Evolutionary conservation across 257 asterid species (phyloP), one percentile per base, ranked within the genome.

Genomic region (Fraxinus cuspidata): DNA sequence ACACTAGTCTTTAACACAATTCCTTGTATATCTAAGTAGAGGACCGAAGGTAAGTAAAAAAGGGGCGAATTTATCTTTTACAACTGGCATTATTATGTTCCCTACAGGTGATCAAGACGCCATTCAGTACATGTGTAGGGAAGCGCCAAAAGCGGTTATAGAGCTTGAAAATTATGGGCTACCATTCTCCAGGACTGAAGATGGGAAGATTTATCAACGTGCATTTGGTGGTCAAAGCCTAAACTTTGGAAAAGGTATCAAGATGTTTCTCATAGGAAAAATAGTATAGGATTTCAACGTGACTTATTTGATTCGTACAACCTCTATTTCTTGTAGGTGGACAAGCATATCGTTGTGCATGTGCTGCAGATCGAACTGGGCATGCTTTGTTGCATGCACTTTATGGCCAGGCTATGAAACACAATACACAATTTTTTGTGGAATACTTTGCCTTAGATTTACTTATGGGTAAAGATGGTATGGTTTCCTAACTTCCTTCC

Each of bases 281-380:
- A 38, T 60, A 49, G 15, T 28, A 8, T 6, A 25, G 12, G 44
- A 27, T 27, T 31, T 65, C 25, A 53, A 16, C 60, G 11, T 2
- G 27, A 37, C 71, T 29, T 34, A 42, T 47, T 7, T 38, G 4
- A 42, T 70, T 67, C 32, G 19, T 49, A 37, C 42, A 21, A 67
- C 72, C 74, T 73, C 80, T 76, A 21, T 79, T 40, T 68, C 68
- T 49, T 64, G 25, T 60, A 94, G 98, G 99, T 81, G 99, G 99
- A 38, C 99, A 95, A 84, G 99, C 99, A 15, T 95, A 95, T 78
- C 98, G 98, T 38, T 95, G 99, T 84, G 98, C 98, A 29, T 93
- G 98, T 86, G 99, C 99, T 82, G 99, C 99, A 77, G 98, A 95
- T 87, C 94, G 99, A 74, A 95, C 99, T 42, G 99, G 99, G 51